These are phyloP conservation scores for Leccinum holopus DNA, from an alignment of 1,284 basidiomycete species.

Conservation along the genomic window DNA sequence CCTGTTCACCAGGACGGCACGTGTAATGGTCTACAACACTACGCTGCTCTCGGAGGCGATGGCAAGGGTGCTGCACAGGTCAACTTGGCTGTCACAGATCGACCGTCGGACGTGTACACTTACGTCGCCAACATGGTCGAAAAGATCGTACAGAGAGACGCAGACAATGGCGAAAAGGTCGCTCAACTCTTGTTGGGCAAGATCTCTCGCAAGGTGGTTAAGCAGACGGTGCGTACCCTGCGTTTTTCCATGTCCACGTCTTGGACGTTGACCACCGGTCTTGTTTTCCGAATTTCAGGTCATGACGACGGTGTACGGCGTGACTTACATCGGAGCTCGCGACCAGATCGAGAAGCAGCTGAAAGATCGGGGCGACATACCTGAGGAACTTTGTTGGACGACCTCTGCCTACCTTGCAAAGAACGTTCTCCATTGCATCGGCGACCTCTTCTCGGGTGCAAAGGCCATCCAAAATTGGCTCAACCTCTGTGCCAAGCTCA, in stretches of 20 bases:
- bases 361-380: slow-evolving; percentile 73
- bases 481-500: slow-evolving; percentile 77
- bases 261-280: slow-evolving; percentile 5
- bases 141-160: slow-evolving; percentile 39
- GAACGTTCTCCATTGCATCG: slow-evolving; percentile 81
- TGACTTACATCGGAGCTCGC: slow-evolving; percentile 93
- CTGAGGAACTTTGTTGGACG: slow-evolving; percentile 69
- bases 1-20: slow-evolving; percentile 99
- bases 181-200: slow-evolving; percentile 75
- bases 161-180: slow-evolving; percentile 44
- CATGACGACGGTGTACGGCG: slow-evolving; percentile 99
- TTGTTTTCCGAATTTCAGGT: slow-evolving; percentile 49
- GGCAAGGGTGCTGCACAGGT: slow-evolving; percentile 88
- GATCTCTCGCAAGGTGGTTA: slow-evolving; percentile 93
- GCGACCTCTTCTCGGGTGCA: slow-evolving; percentile 91
- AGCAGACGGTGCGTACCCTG: slow-evolving; percentile 77
- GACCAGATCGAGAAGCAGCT: slow-evolving; percentile 95
- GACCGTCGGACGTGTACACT: slow-evolving; percentile 95
- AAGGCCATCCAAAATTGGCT: slow-evolving; percentile 94
- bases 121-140: slow-evolving; percentile 89
- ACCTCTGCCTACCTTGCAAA: slow-evolving; percentile 85
- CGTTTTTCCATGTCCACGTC: neutral
- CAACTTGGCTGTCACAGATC: slow-evolving; percentile 84
- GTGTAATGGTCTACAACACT: slow-evolving; percentile 98
- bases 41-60: slow-evolving; percentile 97